Conservation (phyloP, 495 filamentous ascomycete genomes). For the Cladorrhinum samala region DNA sequence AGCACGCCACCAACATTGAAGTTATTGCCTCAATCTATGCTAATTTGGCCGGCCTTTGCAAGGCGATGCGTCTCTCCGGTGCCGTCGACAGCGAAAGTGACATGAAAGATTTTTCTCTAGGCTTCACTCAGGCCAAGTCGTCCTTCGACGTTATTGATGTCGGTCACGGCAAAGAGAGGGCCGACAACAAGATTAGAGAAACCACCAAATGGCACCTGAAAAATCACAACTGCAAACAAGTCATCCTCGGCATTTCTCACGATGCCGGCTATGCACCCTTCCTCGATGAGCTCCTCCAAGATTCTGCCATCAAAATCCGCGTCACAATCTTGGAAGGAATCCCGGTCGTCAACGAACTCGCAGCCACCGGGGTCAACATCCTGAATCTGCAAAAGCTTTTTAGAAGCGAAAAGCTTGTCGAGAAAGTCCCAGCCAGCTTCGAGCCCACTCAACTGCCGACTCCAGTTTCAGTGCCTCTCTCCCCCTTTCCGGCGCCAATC, state of each 20-base stretch:
- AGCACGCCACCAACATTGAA: conserved; percentile 43
- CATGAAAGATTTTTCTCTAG: conserved; percentile 64
- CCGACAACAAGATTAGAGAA: conserved; percentile 74
- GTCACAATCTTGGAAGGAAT: conserved; percentile 71
- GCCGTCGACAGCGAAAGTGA: conserved; percentile 44
- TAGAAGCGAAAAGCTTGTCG: conserved; percentile 50
- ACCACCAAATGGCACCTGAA: conserved; percentile 50
- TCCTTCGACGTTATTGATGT: conserved; percentile 74
- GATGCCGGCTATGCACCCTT: conserved; percentile 66
- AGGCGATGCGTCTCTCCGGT: conserved; percentile 54
- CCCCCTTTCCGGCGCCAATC: not conserved
- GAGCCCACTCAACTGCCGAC: too few species aligned
- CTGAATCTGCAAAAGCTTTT: conserved; percentile 60
- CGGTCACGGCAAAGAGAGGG: conserved; percentile 60
- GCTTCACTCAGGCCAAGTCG: conserved; percentile 66
- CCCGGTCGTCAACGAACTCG: conserved; percentile 62
- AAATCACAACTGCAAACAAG: conserved; percentile 75
- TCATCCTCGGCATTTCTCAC: conserved; percentile 72
- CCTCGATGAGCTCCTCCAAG: conserved; percentile 57
- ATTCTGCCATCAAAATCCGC: conserved; percentile 47
- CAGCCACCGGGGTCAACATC: conserved; percentile 49
- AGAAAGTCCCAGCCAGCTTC: conserved; percentile 17
- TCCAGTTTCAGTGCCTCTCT: not conserved
- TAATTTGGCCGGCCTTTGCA: conserved; percentile 59
- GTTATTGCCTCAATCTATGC: conserved; percentile 64